Evolutionary conservation across 768 basidiomycete species (phyloP).

Genomic region (Boletus bicolor): DNA sequence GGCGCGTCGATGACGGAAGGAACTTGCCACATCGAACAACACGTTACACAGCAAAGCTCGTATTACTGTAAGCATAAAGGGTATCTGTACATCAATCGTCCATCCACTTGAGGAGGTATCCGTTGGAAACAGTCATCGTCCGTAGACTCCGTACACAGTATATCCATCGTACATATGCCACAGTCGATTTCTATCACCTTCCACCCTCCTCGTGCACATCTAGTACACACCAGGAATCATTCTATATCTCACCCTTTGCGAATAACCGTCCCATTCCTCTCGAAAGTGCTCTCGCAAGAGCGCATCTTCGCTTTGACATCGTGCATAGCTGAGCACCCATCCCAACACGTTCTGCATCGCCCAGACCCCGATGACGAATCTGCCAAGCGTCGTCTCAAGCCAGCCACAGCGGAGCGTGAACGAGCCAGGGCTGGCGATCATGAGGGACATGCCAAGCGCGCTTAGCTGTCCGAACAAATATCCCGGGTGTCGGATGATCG

Average conservation of each 20-base stretch:
- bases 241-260: constrained; percentile 23
- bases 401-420: constrained; percentile 25
- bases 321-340: constrained; percentile 28
- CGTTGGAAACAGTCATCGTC: background rate
- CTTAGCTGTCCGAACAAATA: constrained; percentile 29
- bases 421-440: constrained; percentile 32
- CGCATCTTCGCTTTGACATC: constrained; percentile 28
- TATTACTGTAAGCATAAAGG: no score
- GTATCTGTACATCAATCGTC: background rate
- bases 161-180: background rate
- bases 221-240: constrained; percentile 30
- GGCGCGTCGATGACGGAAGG: no score
- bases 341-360: constrained; percentile 21
- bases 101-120: background rate
- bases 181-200: background rate
- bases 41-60: no score
- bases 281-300: constrained; percentile 21
- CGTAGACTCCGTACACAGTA: background rate
- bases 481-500: constrained; percentile 35
- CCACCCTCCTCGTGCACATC: background rate
- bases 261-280: constrained; percentile 24
- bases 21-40: no score
- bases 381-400: constrained; percentile 21
- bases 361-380: constrained; percentile 28
- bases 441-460: constrained; percentile 30